Conservation (phyloP, 2,329 filamentous ascomycete species). For the Penicillium hesseltinei region DNA sequence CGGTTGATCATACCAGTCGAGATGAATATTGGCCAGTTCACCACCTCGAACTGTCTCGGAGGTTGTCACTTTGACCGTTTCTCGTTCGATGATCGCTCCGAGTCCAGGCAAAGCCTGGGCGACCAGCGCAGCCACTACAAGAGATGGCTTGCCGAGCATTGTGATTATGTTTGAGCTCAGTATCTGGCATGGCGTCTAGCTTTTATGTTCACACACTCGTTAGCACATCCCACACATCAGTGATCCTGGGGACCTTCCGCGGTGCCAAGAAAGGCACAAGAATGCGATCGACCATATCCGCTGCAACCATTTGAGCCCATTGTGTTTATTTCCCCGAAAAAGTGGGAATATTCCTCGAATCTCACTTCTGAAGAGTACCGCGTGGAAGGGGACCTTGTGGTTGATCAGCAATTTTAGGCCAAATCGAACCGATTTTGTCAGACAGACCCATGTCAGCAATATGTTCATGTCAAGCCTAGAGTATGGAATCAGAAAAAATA, state of each 20-base stretch:
- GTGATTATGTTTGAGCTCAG: background rate
- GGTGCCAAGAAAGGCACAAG: conserved; percentile 3
- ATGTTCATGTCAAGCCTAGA: background rate
- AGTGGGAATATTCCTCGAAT: background rate
- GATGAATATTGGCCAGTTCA: conserved; percentile 11
- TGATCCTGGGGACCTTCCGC: conserved; percentile 3
- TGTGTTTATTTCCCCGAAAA: background rate
- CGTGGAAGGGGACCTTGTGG: conserved; percentile 5
- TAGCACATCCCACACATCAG: background rate
- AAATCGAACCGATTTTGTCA: background rate
- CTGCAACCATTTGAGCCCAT: background rate
- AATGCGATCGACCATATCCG: conserved; percentile 2
- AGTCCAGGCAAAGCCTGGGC: background rate
- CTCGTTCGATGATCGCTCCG: background rate
- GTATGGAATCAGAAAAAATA: background rate
- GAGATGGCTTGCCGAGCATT: conserved; percentile 2
- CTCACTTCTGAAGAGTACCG: conserved; percentile 1
- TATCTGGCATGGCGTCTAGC: background rate
- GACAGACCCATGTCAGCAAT: background rate
- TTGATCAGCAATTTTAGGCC: background rate
- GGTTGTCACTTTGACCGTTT: conserved; percentile 3
- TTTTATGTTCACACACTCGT: background rate
- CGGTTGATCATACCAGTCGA: background rate
- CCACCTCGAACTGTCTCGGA: conserved; percentile 6
- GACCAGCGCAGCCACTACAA: background rate